Base-by-base conservation (phyloP, 768 basidiomycete genomes). In the Dioszegia hungarica region DNA sequence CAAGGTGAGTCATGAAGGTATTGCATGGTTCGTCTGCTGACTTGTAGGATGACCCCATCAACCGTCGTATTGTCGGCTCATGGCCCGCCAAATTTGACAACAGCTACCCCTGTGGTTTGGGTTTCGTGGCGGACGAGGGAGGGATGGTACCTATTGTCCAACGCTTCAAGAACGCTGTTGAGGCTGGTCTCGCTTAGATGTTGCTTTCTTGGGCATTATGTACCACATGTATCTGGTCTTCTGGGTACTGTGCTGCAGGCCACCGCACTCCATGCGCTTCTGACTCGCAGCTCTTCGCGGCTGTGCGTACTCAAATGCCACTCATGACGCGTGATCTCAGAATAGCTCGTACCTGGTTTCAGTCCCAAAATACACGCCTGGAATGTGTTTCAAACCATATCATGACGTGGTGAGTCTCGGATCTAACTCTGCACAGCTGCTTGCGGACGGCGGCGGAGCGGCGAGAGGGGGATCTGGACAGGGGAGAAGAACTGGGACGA, bases 61-160 rank as follows among this genome's bases (percentile, higher is more conserved):
- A 73, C 63, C 49, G 69, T 24, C 62, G 74, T 43, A 73, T 75
- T 57, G 74, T 75, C 33, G 61, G 62, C n/a, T 75, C 74, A 25
- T 75, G 74, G 74, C 72, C 74, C 9, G 59, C 72, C 22, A 37
- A 55, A 37, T 75, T 73, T 58, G 67, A 75, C 61, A 75, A 72
- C 62, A 52, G 44, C 15, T 73, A 75, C 50, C 67, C 74, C 14
- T 45, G 59, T 12, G 47, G 62, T 25, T 66, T 75, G 19, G 74
- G 74, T 37, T 75, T 75, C 57, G 56, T 64, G 19, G 67, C 59
- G 9, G 72, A 75, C 41, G 60, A 73, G 43, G 74, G 74, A 33
- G 74, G 72, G 12, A 73, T 75, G 72, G 65, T 70, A 22, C 70
- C 70, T 22, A 66, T 75, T 29, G 74, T 75, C 2, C 62, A 61